Evolutionary conservation across 129 eudicot species (phyloP), one percentile per base, ranked within the genome.

Genomic region (Escallonia herrerae): DNA sequence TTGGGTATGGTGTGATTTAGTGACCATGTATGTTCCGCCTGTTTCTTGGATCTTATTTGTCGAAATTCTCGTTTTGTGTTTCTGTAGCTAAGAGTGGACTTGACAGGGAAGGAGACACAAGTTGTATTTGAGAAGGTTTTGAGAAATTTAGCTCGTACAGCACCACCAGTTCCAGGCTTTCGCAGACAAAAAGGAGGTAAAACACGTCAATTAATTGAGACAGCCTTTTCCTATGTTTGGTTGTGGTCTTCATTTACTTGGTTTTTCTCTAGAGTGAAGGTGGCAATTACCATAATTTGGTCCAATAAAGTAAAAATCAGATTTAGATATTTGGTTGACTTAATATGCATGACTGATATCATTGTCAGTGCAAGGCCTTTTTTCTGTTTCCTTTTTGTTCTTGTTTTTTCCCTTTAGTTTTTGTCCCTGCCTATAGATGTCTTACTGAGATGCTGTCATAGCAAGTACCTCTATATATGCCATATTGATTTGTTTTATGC

Each of bases 161-260:
- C 97, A 62, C 96, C 97, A 67, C 89, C 93, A 14, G 83, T 87
- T 87, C 95, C 97, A 58, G 97, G 97, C 53, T 91, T 91, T 74
- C 96, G 96, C 50, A 62, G 82, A 64, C 87, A 91, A 70, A 91
- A 91, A 87, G 97, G 97, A 83, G 97, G 97, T 87, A 83, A 72
- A 15, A 40, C 14, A 53, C 6, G 49, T 5, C 9, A 45, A n/a
- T 4, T 45, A 45, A 5, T 45, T 2, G 49, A 5, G 49, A 45
- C 49, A 45, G 14, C 8, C 8, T 8, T 59, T 59, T 40, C 22
- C 13, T 45, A 58, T 58, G 45, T 2, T 59, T 9, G 5, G 11
- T 58, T 22, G 33, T 22, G 33, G 33, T 22, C 33, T 22, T 22
- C 33, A 22, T 22, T 22, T 22, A 1, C 33, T 22, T 22, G 33